Conservation (phyloP, 192 early-diverging fungal species). For the Phycomyces nitens region DNA sequence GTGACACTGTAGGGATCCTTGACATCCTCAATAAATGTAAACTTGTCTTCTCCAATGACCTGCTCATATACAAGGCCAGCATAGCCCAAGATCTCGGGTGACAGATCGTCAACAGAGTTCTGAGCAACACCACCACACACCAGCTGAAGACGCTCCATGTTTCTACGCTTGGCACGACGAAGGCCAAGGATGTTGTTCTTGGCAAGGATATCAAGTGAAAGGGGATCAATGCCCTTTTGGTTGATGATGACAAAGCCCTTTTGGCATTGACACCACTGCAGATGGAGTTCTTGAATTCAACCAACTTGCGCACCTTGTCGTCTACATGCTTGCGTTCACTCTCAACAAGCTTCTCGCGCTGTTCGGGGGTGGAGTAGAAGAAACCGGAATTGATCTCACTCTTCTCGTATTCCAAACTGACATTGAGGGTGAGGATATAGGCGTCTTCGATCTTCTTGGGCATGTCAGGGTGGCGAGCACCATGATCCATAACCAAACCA, state of each 20-base stretch:
- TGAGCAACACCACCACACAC: slow-evolving; percentile 93
- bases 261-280: slow-evolving; percentile 74
- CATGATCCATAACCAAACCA: slow-evolving; percentile 97
- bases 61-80: slow-evolving; percentile 96
- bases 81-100: slow-evolving; percentile 76
- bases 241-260: slow-evolving; percentile 96
- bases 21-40: slow-evolving; percentile 97
- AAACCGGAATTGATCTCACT: slow-evolving; percentile 98
- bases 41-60: slow-evolving; percentile 94
- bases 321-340: slow-evolving; percentile 96
- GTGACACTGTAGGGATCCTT: slow-evolving; percentile 87
- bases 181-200: slow-evolving; percentile 94
- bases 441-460: slow-evolving; percentile 90
- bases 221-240: slow-evolving; percentile 99
- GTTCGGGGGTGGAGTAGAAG: slow-evolving; percentile 97
- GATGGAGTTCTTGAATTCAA: slow-evolving; percentile 96
- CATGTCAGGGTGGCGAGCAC: slow-evolving; percentile 99
- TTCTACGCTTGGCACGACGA: slow-evolving; percentile 95
- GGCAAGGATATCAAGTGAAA: slow-evolving; percentile 93
- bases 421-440: slow-evolving; percentile 92
- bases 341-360: slow-evolving; percentile 97
- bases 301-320: slow-evolving; percentile 87
- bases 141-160: slow-evolving; percentile 98
- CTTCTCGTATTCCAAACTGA: slow-evolving; percentile 98
- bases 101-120: slow-evolving; percentile 97